A percentile compares a stretch with the other conserved stretches of the same genome.
Conservation (phyloP, 805 yeast species). For the Spathaspora sp. region DNA sequence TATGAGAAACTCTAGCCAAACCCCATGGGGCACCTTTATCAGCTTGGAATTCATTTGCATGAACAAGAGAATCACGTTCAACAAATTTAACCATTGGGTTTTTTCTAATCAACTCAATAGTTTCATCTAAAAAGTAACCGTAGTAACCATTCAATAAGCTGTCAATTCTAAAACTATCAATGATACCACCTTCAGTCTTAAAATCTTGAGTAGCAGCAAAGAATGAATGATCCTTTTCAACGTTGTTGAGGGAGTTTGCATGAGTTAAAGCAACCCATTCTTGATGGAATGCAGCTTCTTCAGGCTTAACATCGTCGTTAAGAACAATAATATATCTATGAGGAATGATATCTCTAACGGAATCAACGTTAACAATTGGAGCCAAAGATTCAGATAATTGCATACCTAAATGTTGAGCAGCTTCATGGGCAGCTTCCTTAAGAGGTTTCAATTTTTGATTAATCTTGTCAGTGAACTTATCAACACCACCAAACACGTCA, state of each 20-base stretch:
- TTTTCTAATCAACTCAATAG: constrained; percentile 68
- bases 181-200: constrained; percentile 48
- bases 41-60: constrained; percentile 56
- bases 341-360: constrained; percentile 53
- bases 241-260: constrained; percentile 34
- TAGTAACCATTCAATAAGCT: constrained; percentile 70
- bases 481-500: constrained; percentile 30
- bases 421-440: neutral
- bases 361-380: constrained; percentile 40
- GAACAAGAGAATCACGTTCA: constrained; percentile 72
- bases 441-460: constrained; percentile 2
- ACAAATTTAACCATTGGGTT: constrained; percentile 63
- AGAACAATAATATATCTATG: constrained; percentile 83
- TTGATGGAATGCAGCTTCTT: constrained; percentile 60
- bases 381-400: constrained; percentile 25
- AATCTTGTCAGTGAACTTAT: constrained; percentile 7
- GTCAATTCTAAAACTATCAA: constrained; percentile 59
- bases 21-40: constrained; percentile 96
- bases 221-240: constrained; percentile 32
- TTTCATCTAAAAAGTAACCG: constrained; percentile 75
- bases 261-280: constrained; percentile 60
- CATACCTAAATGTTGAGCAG: constrained; percentile 10
- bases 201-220: constrained; percentile 26
- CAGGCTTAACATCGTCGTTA: constrained; percentile 57
- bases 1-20: constrained; percentile 83